These are phyloP conservation scores for Calonectria crousiana DNA, from an alignment of 2,329 filamentous ascomycete species.

Conservation along the genomic window DNA sequence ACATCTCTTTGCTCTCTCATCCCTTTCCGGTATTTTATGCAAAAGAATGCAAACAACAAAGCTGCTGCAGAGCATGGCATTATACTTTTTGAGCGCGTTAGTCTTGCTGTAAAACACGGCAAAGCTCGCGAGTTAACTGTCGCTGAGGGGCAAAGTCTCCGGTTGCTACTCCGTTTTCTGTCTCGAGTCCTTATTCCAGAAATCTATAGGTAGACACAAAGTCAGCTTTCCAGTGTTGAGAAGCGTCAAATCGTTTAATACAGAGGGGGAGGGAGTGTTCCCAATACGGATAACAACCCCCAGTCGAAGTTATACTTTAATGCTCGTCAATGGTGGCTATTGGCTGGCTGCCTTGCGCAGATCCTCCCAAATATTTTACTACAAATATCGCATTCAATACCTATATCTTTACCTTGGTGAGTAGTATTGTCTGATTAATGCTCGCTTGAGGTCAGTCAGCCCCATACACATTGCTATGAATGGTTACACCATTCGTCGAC, in stretches of 20 bases:
- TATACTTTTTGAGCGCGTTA: neutral
- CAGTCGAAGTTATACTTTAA: no score
- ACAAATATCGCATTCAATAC: neutral
- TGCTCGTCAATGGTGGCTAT: no score
- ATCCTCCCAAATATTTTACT: neutral
- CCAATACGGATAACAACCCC: no score
- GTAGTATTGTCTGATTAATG: neutral
- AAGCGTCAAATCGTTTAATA: no score
- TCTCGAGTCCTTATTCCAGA: neutral
- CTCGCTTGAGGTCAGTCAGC: neutral
- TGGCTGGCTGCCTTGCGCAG: neutral
- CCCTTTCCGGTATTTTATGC: neutral
- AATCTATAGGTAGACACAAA: neutral
- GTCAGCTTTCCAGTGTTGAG: neutral
- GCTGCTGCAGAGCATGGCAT: neutral
- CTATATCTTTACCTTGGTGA: neutral
- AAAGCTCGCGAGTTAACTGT: neutral
- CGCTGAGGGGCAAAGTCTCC: neutral
- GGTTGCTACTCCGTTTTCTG: neutral
- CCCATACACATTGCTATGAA: neutral
- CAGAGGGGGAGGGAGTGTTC: no score
- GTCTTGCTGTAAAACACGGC: neutral
- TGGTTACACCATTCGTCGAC: neutral
- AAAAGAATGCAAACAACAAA: neutral
- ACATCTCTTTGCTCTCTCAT: neutral